Conservation (phyloP, 2,329 filamentous ascomycete genomes). For the Ophiocordyceps camponoti-saundersi region DNA sequence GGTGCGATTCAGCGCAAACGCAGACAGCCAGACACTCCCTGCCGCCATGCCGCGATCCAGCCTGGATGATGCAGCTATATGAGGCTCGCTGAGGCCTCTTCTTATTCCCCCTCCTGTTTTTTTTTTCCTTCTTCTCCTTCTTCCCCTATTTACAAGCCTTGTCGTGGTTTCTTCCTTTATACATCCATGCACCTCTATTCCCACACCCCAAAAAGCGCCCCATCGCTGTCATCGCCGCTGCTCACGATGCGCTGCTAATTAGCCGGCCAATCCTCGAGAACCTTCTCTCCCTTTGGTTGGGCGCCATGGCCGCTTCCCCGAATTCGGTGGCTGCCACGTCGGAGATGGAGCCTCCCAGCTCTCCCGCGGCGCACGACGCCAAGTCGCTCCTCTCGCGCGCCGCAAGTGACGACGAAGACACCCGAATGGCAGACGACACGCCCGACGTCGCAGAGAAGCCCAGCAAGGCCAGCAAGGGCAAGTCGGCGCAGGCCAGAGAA, state of each 20-base stretch:
- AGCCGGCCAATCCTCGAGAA: neutral
- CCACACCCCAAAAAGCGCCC: too few species aligned
- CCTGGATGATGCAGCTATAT: neutral
- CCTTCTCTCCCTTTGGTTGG: neutral
- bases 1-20: neutral
- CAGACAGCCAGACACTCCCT: neutral
- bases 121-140: neutral
- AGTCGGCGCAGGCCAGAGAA: conserved; percentile 16
- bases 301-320: conserved; percentile 22
- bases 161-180: neutral
- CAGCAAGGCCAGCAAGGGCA: conserved; percentile 15
- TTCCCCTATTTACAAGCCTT: neutral
- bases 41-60: neutral
- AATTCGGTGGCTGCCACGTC: conserved; percentile 23
- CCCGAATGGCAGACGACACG: conserved; percentile 22
- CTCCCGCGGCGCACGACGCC: conserved; percentile 22
- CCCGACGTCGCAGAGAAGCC: conserved; percentile 25
- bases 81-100: neutral
- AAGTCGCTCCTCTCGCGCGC: conserved; percentile 30
- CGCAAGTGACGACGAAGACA: conserved; percentile 30
- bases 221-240: neutral
- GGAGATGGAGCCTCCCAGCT: conserved; percentile 28
- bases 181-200: too few species aligned
- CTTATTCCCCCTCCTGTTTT: neutral
- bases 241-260: neutral